Evolutionary conservation across 78 protist genomes (phyloP).

Genomic region (Cyanophora paradoxa): DNA sequence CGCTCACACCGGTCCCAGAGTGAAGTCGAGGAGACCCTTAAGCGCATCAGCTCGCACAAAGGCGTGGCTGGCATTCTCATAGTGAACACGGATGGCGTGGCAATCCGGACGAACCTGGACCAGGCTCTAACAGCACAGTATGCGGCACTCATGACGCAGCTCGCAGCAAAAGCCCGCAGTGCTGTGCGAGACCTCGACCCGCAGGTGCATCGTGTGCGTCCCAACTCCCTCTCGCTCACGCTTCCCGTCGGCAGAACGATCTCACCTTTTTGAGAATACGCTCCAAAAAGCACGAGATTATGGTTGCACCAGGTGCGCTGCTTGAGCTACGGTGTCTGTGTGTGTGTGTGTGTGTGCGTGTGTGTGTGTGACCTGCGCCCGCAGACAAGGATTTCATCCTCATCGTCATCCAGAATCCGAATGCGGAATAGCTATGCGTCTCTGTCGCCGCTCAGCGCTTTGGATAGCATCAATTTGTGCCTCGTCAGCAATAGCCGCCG

Average conservation of each 20-base stretch:
- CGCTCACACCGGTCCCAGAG: not conserved
- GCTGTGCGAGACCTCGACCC: constrained; percentile 70
- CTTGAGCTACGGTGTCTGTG: too few species aligned
- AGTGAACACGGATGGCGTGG: constrained; percentile 48
- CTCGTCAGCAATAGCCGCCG: too few species aligned
- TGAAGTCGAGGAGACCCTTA: constrained; percentile 81
- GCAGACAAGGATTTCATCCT: constrained; percentile 39
- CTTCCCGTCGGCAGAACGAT: constrained; percentile 31
- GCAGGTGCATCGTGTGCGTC: not conserved
- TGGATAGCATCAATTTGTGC: too few species aligned
- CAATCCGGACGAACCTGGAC: constrained; percentile 57
- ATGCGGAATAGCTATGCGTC: too few species aligned
- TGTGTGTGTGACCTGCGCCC: not conserved
- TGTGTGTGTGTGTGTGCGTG: not conserved
- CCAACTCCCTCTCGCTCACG: not conserved
- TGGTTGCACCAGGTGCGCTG: constrained; percentile 59
- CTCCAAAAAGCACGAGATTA: constrained; percentile 69
- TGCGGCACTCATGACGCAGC: constrained; percentile 49
- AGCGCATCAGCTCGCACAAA: constrained; percentile 57
- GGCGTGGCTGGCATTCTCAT: constrained; percentile 69
- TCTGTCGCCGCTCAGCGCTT: too few species aligned
- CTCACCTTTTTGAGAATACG: constrained; percentile 72
- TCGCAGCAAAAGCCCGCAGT: constrained; percentile 49
- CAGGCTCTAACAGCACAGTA: constrained; percentile 33
- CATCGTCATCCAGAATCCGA: constrained; percentile 46